phyloP scores from a whole-genome alignment of 768 basidiomycete genomes.

The Sarcodon sp. region DNA sequence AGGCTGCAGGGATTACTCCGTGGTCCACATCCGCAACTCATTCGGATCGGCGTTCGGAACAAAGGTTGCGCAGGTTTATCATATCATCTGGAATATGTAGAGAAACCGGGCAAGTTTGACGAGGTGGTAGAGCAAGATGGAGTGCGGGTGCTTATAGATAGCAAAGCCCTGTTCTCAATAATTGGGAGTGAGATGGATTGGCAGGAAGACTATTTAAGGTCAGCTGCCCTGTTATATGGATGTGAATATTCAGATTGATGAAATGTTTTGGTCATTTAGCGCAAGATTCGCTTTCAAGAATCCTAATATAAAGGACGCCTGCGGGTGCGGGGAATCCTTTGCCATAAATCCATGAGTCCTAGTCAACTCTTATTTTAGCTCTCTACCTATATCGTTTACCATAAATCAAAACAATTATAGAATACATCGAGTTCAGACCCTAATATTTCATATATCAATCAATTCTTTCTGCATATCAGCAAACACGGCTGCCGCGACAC shows the following conservation, averaged over 20 bases:
- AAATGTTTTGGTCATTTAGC: constrained; percentile 22
- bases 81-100: constrained; percentile 94
- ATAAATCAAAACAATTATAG: too few relatives aligned
- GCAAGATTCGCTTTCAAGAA: constrained; percentile 80
- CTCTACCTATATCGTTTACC: background rate
- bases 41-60: constrained; percentile 92
- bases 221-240: constrained; percentile 14
- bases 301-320: constrained; percentile 90
- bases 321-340: constrained; percentile 92
- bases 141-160: constrained; percentile 87
- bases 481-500: constrained; percentile 69
- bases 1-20: constrained; percentile 62
- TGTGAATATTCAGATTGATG: background rate
- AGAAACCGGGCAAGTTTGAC: constrained; percentile 81
- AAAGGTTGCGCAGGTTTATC: constrained; percentile 92
- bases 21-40: constrained; percentile 82
- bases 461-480: constrained; percentile 71
- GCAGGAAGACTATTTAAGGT: constrained; percentile 88
- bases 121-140: constrained; percentile 96
- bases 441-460: constrained; percentile 25
- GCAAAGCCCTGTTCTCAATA: constrained; percentile 93
- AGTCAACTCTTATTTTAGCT: background rate
- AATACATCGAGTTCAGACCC: background rate
- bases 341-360: constrained; percentile 29
- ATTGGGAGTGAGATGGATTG: constrained; percentile 99